Base-by-base conservation (phyloP, 306 rosid genomes). In the Prunus fruticosa region DNA sequence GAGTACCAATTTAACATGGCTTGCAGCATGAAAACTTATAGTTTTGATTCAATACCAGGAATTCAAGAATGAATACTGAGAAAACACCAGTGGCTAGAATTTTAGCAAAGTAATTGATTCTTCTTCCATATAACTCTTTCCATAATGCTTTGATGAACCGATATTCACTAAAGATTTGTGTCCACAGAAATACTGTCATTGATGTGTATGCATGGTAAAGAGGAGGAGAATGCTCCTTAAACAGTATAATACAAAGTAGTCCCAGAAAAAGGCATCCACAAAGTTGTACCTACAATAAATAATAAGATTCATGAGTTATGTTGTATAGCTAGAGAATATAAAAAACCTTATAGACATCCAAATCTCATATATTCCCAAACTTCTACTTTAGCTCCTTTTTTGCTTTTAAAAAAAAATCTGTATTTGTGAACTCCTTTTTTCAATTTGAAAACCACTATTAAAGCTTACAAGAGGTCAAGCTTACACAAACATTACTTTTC, bases 221-320 rank as follows among this genome's bases (percentile, higher is more conserved):
- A 71, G 96, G 94, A 83, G 97, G 94, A 80, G 97, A 90, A 77
- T 72, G 93, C 83, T 93, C 94, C 83, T 89, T 78, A 76, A 87
- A 80, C 64, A 90, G 91, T 53, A 93, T 46, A 76, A 71, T 79
- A 85, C 87, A 82, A 61, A 89, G 68, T 54, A 89, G 58, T 78
- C 87, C 97, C 72, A 83, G 80, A 54, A 89, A 71, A 57, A 89
- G 62, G 74, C 82, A 85, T 68, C 97, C 97, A 87, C 72, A 82
- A 54, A 84, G 68, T 83, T 93, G 87, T 58, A 86, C 91, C 97
- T 93, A 82, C 84, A 81, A 81, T 68, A 77, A 79, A 78, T 71
- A 58, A 54, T 60, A 47, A 54, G 77, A 79, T 60, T 8, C 41
- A 22, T n/a, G 4, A 27, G 67, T 58, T 23, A 23, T 23, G 43